Conservation (phyloP, 768 basidiomycete species). For the Russula lepida region DNA sequence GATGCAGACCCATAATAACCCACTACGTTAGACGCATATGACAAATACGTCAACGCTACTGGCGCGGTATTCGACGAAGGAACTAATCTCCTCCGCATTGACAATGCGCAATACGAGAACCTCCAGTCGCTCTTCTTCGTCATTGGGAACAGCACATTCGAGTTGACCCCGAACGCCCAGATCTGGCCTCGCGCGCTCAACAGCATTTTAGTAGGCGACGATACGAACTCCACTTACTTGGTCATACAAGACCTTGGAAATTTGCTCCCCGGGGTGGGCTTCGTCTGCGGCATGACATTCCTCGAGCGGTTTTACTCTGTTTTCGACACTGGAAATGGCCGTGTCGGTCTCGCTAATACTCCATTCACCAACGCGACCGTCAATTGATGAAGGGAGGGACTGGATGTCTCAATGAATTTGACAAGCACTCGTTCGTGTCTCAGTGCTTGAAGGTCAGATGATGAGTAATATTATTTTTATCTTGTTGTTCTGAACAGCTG, state of each 20-base stretch:
- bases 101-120: conserved; percentile 24
- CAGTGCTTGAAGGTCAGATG: background rate
- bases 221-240: conserved; percentile 30
- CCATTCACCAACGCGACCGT: conserved; percentile 37
- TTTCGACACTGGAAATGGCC: conserved; percentile 49
- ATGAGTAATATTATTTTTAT: background rate
- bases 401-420: no score
- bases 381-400: conserved; percentile 22
- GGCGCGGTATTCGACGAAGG: conserved; percentile 27
- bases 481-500: background rate
- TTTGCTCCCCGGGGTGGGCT: conserved; percentile 32
- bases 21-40: conserved; percentile 24
- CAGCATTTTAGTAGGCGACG: conserved; percentile 35
- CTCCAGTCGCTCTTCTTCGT: conserved; percentile 30
- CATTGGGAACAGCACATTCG: conserved; percentile 29
- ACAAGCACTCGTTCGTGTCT: no score
- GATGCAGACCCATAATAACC: conserved; percentile 14
- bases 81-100: conserved; percentile 26
- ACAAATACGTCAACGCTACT: conserved; percentile 26
- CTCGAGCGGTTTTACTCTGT: conserved; percentile 61
- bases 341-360: conserved; percentile 48
- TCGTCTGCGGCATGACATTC: conserved; percentile 47
- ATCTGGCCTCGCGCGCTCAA: conserved; percentile 38
- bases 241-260: conserved; percentile 33
- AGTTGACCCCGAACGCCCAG: conserved; percentile 37